phyloP scores from a whole-genome alignment of 768 basidiomycete species.

The Lyophyllum decastes region DNA sequence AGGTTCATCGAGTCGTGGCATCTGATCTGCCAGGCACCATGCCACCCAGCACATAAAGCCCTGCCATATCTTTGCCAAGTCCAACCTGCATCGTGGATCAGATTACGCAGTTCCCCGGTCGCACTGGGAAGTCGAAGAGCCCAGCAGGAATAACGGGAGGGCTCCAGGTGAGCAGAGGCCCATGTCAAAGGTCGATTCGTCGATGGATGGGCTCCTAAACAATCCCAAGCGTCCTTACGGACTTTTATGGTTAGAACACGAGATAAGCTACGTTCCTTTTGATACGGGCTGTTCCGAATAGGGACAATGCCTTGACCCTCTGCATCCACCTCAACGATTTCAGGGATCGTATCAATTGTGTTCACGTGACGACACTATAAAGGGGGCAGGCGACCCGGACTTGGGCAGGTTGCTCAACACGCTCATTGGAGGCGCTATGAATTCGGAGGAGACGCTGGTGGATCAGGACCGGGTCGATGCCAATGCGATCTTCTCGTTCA shows the following conservation, averaged over 20 bases:
- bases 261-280: background rate
- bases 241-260: too few relatives aligned
- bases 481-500: constrained; percentile 16
- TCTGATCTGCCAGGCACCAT: background rate
- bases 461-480: constrained; percentile 16
- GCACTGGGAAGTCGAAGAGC: background rate
- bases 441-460: constrained; percentile 19
- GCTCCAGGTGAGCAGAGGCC: background rate
- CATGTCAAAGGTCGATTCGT: background rate
- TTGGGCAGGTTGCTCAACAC: background rate
- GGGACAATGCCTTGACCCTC: background rate
- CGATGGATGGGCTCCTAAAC: too few relatives aligned
- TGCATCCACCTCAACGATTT: background rate
- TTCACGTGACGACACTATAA: constrained; percentile 12
- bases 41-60: background rate
- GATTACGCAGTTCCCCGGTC: too few relatives aligned
- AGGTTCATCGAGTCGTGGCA: background rate
- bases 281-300: background rate
- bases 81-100: too few relatives aligned
- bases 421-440: constrained; percentile 7
- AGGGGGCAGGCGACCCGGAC: background rate
- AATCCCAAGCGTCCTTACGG: too few relatives aligned
- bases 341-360: background rate
- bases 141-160: background rate
- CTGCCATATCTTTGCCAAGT: background rate